Conservation (phyloP, 2,329 filamentous ascomycete genomes). For the Cladosporium velox region DNA sequence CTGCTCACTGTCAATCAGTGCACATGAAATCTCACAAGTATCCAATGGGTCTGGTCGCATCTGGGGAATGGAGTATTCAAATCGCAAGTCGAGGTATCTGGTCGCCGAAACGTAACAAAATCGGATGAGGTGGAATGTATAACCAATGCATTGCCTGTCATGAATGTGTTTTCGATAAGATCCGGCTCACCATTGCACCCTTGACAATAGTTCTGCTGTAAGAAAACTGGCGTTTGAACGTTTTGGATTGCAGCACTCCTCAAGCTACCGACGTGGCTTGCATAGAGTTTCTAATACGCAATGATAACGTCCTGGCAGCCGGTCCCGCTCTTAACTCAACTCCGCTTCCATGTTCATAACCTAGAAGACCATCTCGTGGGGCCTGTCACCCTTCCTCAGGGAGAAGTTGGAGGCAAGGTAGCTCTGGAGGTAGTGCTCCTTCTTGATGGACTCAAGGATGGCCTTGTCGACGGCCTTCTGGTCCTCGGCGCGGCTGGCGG, state of each 20-base stretch:
- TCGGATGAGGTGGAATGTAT: constrained; percentile 1
- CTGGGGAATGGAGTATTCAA: constrained; percentile 1
- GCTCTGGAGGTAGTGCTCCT: constrained; percentile 88
- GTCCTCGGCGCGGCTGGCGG: constrained; percentile 88
- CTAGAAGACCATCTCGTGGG: constrained; percentile 99
- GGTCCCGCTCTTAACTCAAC: constrained; percentile 20
- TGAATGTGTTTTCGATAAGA: constrained; percentile 18
- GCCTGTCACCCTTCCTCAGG: constrained; percentile 98
- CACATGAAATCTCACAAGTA: neutral
- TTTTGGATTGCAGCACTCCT: constrained; percentile 22
- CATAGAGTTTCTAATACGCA: constrained; percentile 22
- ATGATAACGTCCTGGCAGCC: constrained; percentile 21
- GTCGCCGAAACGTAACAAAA: neutral
- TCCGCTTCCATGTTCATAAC: constrained; percentile 34
- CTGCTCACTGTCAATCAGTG: neutral
- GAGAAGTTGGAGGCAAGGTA: constrained; percentile 97
- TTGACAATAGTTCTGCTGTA: constrained; percentile 18
- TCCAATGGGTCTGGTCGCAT: neutral
- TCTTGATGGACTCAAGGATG: constrained; percentile 94
- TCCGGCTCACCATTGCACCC: constrained; percentile 20
- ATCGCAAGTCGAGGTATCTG: neutral
- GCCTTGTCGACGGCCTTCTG: constrained; percentile 99
- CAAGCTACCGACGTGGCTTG: constrained; percentile 21
- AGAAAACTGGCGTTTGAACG: constrained; percentile 21
- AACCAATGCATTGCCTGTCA: constrained; percentile 20